Base-by-base conservation (phyloP, 129 eudicot species). In the Pulicaria dysenterica region DNA sequence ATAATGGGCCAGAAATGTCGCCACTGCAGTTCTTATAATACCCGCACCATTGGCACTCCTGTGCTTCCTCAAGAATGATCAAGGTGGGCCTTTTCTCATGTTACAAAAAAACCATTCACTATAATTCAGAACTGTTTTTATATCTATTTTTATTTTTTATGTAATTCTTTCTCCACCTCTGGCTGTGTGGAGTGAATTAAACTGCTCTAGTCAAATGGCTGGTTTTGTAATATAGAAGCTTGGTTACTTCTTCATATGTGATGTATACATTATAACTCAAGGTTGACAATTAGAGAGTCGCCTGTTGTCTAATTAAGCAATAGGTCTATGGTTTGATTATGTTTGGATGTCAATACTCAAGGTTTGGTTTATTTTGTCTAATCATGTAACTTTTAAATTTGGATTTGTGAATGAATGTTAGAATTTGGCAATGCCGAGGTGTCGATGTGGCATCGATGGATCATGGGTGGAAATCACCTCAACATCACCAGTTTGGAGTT, bases 1-100 rank as follows among this genome's bases (percentile, higher is more conserved):
- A 85, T 95, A 55, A 74, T 95, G 16, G 99, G 99, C 15, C 99
- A 88, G 86, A 95, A 95, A 81, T 95, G 99, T 86, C 54, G 80
- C 77, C 96, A 88, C 61, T 95, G 99, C 82, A 69, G 19, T 46
- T 95, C 99, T 6, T 95, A 95, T 17, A 95, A 95, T 47, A 95
- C 97, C 48, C 93, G 97, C 10, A 85, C 85, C 38, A 88, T 95
- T 24, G 77, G 87, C 3, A 90, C 96, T 31, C 99, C 99, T 34
- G 91, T 85, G 65, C 79, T 89, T 79, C 94, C 91, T 85, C 90
- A 88, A 48, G 69, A 64, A 36, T 81, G 61, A 64, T 43, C 1
- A 38, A 2, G 12, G 5, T 8, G 46, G 16, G 43, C 9, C 31
- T 19, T 45, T 54, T 55, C 31, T 69, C n/a, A 11, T 37, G 7